Evolutionary conservation across 129 eudicot species (phyloP).

Genomic region (Logfia minima): DNA sequence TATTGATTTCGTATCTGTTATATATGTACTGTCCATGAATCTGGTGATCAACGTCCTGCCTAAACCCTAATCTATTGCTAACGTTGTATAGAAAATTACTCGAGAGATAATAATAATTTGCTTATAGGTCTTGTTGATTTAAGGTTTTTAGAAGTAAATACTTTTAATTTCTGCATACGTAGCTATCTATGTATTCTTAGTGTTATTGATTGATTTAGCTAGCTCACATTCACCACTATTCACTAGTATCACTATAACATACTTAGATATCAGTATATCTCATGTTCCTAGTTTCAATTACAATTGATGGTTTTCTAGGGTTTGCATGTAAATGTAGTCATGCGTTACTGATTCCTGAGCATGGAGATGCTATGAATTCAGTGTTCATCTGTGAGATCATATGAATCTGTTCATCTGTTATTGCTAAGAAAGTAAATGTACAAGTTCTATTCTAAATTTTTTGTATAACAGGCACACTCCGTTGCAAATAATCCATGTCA

Average conservation of each 20-base stretch:
- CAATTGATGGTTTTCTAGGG: conserved; percentile 16
- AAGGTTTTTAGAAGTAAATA: conserved; percentile 19
- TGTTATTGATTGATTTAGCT: conserved; percentile 10
- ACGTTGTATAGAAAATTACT: not conserved
- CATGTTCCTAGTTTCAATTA: not conserved
- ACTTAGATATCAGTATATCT: not conserved
- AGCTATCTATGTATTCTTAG: not conserved
- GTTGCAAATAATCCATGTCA: conserved; percentile 69
- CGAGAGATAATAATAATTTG: not conserved
- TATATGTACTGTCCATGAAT: not conserved
- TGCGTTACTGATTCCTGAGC: not conserved
- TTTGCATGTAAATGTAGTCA: conserved; percentile 3
- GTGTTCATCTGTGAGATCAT: not conserved
- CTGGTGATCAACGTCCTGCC: not conserved
- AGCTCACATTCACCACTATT: not conserved
- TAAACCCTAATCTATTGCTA: not conserved
- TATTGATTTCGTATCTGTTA: not conserved
- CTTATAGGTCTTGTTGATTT: conserved; percentile 11
- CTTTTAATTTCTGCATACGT: conserved; percentile 8
- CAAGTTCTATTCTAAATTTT: not conserved
- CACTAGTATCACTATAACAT: not conserved
- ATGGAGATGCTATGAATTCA: not conserved
- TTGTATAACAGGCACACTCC: conserved; percentile 72
- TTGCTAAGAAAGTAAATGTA: not conserved
- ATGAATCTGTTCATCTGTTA: not conserved